Evolutionary conservation across 768 basidiomycete genomes (phyloP).

Genomic region (Boletus vinaceobasis): DNA sequence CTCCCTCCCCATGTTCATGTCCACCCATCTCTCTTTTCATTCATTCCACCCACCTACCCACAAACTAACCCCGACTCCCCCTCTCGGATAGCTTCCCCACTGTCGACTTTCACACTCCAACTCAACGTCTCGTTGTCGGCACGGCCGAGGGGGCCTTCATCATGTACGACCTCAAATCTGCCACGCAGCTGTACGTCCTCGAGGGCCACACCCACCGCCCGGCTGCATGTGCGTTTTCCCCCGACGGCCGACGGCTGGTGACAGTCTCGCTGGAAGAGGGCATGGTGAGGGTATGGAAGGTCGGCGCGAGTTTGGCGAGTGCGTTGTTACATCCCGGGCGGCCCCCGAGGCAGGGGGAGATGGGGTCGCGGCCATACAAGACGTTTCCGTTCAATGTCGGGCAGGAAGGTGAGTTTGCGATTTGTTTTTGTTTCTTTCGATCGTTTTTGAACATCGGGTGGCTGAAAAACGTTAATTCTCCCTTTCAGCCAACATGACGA

Average conservation of each 20-base stretch:
- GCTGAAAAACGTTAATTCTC: not conserved
- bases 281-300: slow-evolving; percentile 90
- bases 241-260: slow-evolving; percentile 87
- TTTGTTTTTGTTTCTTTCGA: no score
- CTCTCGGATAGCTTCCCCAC: slow-evolving; percentile 67
- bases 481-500: slow-evolving; percentile 50
- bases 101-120: slow-evolving; percentile 87
- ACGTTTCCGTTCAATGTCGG: slow-evolving; percentile 82
- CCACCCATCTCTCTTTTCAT: not conserved
- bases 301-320: slow-evolving; percentile 83
- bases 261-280: slow-evolving; percentile 86
- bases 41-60: no score
- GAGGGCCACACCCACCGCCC: slow-evolving; percentile 84
- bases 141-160: slow-evolving; percentile 91
- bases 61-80: not conserved
- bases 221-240: slow-evolving; percentile 86
- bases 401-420: slow-evolving; percentile 59
- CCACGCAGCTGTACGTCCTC: slow-evolving; percentile 90
- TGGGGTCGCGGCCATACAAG: slow-evolving; percentile 85
- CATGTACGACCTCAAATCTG: slow-evolving; percentile 97
- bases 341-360: slow-evolving; percentile 84
- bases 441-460: not conserved
- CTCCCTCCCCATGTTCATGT: not conserved
- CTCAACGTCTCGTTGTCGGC: slow-evolving; percentile 89
- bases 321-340: slow-evolving; percentile 83